These are phyloP conservation scores for Barnettozyma vustinii DNA, from an alignment of 805 yeast genomes.

Conservation along the genomic window DNA sequence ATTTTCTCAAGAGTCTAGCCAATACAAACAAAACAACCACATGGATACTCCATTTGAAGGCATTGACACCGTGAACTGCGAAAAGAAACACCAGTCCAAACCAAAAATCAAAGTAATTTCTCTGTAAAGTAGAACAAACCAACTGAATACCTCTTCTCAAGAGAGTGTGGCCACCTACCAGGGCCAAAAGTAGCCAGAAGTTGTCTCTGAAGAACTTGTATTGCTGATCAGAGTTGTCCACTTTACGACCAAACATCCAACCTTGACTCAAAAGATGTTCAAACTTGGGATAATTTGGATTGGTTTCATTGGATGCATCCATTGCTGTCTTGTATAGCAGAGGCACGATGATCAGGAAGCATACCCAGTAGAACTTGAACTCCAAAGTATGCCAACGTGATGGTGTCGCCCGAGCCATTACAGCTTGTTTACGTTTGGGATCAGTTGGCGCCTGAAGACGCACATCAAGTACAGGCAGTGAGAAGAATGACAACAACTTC, in stretches of 20 bases:
- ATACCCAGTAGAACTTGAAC: conserved; percentile 60
- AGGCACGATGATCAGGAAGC: conserved; percentile 70
- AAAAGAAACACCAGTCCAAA: conserved; percentile 67
- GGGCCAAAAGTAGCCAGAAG: conserved; percentile 51
- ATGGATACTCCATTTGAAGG: conserved; percentile 56
- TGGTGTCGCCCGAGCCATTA: conserved; percentile 10
- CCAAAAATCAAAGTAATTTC: conserved; percentile 61
- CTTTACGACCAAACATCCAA: conserved; percentile 87
- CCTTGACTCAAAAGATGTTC: conserved; percentile 64
- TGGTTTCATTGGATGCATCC: conserved; percentile 70
- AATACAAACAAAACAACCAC: conserved; percentile 47
- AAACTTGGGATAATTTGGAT: conserved; percentile 65
- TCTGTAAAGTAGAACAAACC: conserved; percentile 25
- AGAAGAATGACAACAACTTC: conserved; percentile 23
- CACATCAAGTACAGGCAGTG: conserved; percentile 37
- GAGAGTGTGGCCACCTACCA: conserved; percentile 48
- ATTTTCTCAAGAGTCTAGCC: conserved; percentile 31
- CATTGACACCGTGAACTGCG: conserved; percentile 77
- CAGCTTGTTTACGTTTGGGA: conserved; percentile 23
- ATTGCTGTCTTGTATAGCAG: conserved; percentile 76
- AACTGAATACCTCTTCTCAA: conserved; percentile 36
- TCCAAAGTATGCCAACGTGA: conserved; percentile 76
- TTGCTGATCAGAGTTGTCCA: conserved; percentile 89
- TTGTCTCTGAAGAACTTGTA: conserved; percentile 85
- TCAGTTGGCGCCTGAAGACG: conserved; percentile 33